phyloP scores from a whole-genome alignment of 345 rosid species.

The Sonneratia caseolaris region DNA sequence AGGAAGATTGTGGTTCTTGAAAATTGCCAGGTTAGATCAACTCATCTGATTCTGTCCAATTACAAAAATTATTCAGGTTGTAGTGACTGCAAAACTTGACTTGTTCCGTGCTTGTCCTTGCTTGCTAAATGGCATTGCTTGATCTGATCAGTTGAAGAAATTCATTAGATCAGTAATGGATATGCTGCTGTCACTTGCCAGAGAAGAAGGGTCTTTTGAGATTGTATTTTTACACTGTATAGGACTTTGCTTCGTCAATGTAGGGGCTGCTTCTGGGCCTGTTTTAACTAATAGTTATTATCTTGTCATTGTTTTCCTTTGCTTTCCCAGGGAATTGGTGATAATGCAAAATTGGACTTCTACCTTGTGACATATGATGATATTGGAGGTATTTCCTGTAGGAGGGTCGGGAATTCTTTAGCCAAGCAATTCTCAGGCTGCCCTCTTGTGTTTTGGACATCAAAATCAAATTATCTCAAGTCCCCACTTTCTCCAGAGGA shows the following conservation, averaged over 20 bases:
- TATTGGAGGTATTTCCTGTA: conserved; percentile 60
- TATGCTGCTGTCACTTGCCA: background rate
- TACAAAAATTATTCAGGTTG: too few relatives aligned
- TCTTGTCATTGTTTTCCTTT: background rate
- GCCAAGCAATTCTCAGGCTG: conserved; percentile 29
- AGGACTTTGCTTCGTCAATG: background rate
- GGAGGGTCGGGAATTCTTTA: conserved; percentile 50
- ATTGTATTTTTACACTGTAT: background rate
- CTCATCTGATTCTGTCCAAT: too few relatives aligned
- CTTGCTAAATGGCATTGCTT: background rate
- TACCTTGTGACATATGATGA: conserved; percentile 68
- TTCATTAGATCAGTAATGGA: background rate
- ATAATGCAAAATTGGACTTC: conserved; percentile 54
- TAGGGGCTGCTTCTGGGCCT: too few relatives aligned
- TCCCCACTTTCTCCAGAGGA: conserved; percentile 52
- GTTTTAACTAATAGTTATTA: background rate
- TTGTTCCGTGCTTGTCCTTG: background rate
- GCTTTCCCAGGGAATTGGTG: conserved; percentile 56
- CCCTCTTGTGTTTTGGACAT: conserved; percentile 72
- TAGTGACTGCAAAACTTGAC: too few relatives aligned
- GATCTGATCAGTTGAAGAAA: background rate
- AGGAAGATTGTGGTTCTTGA: background rate
- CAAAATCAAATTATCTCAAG: conserved; percentile 28
- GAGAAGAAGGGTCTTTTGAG: background rate
- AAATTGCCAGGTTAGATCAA: too few relatives aligned